Conservation (phyloP, 73 alveolate species). For the Effrenium voratum region DNA sequence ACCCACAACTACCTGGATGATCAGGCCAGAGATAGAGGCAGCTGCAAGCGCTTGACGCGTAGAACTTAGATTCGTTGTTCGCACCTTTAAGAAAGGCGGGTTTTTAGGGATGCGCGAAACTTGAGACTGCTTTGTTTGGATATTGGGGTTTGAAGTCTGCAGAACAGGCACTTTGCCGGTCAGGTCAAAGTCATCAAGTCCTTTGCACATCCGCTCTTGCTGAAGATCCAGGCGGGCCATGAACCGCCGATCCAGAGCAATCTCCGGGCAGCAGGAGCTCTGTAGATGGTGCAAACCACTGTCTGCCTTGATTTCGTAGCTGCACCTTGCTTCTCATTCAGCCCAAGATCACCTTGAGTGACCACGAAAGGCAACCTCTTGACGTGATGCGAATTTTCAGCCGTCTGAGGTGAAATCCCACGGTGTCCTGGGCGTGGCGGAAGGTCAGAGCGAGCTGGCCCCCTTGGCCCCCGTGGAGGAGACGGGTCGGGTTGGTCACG, state of each 20-base stretch:
- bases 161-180: background rate
- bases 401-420: slow-evolving; percentile 17
- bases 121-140: too few species aligned
- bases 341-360: background rate
- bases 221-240: slow-evolving; percentile 5
- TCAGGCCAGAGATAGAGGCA: slow-evolving; percentile 6
- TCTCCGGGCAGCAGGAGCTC: background rate
- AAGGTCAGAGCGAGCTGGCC: background rate
- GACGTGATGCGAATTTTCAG: background rate
- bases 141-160: background rate
- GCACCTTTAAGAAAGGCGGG: background rate
- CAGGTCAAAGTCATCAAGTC: slow-evolving; percentile 38
- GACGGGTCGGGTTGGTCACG: too few species aligned
- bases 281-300: background rate
- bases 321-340: background rate
- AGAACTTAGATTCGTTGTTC: background rate
- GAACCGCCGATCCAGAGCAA: background rate
- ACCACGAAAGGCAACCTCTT: background rate
- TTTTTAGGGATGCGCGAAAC: background rate
- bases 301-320: background rate
- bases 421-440: slow-evolving; percentile 50
- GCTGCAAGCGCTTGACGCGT: background rate
- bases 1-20: slow-evolving; percentile 19
- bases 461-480: slow-evolving; percentile 55
- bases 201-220: slow-evolving; percentile 44